phyloP scores from a whole-genome alignment of 2,329 filamentous ascomycete species.

The Neofusicoccum cordaticola region DNA sequence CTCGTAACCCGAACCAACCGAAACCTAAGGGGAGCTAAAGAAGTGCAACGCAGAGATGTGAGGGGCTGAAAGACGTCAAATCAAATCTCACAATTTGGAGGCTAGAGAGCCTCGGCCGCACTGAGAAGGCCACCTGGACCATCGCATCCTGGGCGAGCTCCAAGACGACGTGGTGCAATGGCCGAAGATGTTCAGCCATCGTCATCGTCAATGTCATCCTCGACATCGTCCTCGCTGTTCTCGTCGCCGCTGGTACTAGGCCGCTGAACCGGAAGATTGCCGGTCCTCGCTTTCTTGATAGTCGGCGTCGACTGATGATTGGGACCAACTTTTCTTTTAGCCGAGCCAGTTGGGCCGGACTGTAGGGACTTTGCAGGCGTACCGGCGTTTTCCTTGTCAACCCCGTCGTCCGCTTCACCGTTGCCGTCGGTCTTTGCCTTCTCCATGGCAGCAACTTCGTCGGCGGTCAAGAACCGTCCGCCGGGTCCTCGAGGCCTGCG shows the following conservation, averaged over 20 bases:
- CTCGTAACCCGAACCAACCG: constrained; percentile 17
- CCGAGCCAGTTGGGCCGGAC: constrained; percentile 13
- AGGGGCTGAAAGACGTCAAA: neutral
- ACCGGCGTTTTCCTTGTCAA: constrained; percentile 40
- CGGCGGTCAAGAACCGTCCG: constrained; percentile 91
- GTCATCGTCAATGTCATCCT: constrained; percentile 16
- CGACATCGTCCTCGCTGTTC: constrained; percentile 49
- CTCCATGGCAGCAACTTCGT: constrained; percentile 90
- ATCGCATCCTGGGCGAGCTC: neutral
- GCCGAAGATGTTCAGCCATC: constrained; percentile 11
- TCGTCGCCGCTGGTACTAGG: constrained; percentile 50
- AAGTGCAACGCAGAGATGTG: constrained; percentile 1
- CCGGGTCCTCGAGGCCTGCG: constrained; percentile 88
- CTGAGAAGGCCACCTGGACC: neutral
- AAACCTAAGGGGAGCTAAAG: neutral
- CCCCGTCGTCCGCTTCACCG: constrained; percentile 30
- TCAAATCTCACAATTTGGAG: neutral
- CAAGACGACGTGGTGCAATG: neutral
- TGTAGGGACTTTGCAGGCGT: constrained; percentile 18
- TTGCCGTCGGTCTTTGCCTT: constrained; percentile 42
- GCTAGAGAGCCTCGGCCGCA: neutral
- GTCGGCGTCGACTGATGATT: constrained; percentile 23
- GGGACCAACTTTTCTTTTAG: constrained; percentile 18
- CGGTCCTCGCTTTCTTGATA: constrained; percentile 52
- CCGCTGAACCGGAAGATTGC: constrained; percentile 30